Conservation (phyloP, 169 alveolate genomes). For the Plasmodium blacklocki region DNA sequence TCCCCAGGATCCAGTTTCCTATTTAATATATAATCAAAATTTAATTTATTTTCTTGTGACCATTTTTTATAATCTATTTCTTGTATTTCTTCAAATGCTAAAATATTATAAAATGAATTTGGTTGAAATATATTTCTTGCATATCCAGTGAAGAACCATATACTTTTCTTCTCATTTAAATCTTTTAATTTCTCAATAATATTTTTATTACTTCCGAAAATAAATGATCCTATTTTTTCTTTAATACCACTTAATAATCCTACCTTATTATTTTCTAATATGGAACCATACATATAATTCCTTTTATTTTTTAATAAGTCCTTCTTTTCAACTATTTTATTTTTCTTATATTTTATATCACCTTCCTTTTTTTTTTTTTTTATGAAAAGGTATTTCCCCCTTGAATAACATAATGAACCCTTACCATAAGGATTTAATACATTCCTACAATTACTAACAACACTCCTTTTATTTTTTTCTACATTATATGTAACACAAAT, state of each 20-base stretch:
- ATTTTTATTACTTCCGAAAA: conserved; percentile 30
- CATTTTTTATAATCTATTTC: conserved; percentile 21
- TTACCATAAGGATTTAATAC: too few species aligned
- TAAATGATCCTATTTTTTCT: conserved; percentile 11
- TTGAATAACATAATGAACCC: too few species aligned
- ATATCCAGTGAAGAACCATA: conserved; percentile 66
- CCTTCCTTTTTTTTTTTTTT: conserved; percentile 27
- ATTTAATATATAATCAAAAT: conserved; percentile 20
- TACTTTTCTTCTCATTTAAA: conserved; percentile 48
- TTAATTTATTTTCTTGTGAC: conserved; percentile 1
- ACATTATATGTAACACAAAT: conserved; percentile 2
- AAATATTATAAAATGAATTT: conserved; percentile 33
- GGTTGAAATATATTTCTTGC: conserved; percentile 53
- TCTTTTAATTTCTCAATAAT: conserved; percentile 39
- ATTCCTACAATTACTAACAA: too few species aligned
- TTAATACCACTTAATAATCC: conserved; percentile 3
- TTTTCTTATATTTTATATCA: background rate
- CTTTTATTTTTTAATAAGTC: background rate
- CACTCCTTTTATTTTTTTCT: background rate
- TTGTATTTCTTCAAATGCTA: conserved; percentile 53
- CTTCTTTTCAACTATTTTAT: too few species aligned
- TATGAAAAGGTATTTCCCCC: conserved; percentile 8
- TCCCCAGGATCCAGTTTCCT: background rate
- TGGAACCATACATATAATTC: conserved; percentile 7
- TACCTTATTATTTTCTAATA: background rate